Evolutionary conservation across 2,329 filamentous ascomycete genomes (phyloP).

Genomic region (Chrysosporium queenslandicum): DNA sequence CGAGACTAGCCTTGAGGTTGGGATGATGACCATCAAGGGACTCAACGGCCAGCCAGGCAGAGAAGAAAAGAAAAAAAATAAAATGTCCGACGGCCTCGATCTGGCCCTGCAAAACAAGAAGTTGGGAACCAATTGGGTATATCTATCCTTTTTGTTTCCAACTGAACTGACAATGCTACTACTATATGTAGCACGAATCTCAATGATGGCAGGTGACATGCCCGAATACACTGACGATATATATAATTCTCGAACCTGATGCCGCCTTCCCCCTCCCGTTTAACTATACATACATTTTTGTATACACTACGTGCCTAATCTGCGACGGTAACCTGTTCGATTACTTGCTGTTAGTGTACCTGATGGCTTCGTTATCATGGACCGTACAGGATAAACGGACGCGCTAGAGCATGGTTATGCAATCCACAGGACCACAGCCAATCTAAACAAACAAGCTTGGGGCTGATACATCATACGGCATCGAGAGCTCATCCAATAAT

Average conservation of each 20-base stretch:
- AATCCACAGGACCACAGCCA: background rate
- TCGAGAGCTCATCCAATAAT: background rate
- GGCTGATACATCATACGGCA: background rate
- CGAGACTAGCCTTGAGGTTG: background rate
- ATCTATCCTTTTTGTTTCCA: constrained; percentile 1
- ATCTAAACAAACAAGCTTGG: constrained; percentile 2
- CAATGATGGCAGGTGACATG: background rate
- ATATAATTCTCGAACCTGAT: background rate
- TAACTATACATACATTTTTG: background rate
- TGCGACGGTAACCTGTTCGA: background rate
- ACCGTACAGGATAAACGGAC: background rate
- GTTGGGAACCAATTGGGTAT: background rate
- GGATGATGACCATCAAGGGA: background rate
- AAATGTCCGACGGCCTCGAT: background rate
- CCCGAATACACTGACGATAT: background rate
- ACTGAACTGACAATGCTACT: background rate
- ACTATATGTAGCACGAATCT: background rate
- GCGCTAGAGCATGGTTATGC: background rate
- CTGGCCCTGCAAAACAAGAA: background rate
- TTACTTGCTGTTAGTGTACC: background rate
- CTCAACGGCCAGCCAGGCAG: background rate
- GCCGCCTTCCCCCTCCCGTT: background rate
- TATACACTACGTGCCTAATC: background rate
- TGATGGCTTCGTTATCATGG: background rate
- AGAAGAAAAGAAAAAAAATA: background rate